Conservation (phyloP, 805 yeast genomes). For the Babjeviella inositovora region DNA sequence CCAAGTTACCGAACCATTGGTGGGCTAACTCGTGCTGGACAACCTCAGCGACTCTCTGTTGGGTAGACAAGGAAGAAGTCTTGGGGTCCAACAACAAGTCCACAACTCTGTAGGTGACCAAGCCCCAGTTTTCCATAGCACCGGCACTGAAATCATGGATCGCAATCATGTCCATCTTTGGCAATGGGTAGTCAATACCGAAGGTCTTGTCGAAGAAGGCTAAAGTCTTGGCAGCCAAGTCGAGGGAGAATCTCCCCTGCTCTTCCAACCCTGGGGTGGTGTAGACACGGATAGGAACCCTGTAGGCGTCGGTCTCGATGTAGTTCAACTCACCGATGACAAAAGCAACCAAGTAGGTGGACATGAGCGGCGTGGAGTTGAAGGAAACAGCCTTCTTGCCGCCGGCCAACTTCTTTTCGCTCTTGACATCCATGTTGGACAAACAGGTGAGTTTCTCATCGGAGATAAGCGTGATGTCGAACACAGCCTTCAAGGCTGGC, state of each 20-base stretch:
- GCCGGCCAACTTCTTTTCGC: slow-evolving; percentile 20
- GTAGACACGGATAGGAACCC: slow-evolving; percentile 67
- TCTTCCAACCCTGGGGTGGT: slow-evolving; percentile 66
- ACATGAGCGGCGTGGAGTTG: slow-evolving; percentile 70
- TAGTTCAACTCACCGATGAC: slow-evolving; percentile 68
- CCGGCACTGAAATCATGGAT: slow-evolving; percentile 77
- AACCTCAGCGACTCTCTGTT: slow-evolving; percentile 70
- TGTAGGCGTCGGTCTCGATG: slow-evolving; percentile 48
- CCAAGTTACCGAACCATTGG: slow-evolving; percentile 86
- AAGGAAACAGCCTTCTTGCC: slow-evolving; percentile 40
- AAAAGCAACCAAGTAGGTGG: slow-evolving; percentile 76
- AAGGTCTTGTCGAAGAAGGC: slow-evolving; percentile 59
- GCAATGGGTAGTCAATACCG: slow-evolving; percentile 64
- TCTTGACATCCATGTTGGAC: slow-evolving; percentile 54
- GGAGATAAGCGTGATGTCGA: slow-evolving; percentile 46
- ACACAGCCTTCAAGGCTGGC: slow-evolving; percentile 65
- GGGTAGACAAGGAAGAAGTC: slow-evolving; percentile 44
- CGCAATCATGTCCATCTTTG: slow-evolving; percentile 71
- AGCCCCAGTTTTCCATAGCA: slow-evolving; percentile 83
- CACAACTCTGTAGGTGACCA: slow-evolving; percentile 65
- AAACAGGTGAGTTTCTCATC: slow-evolving; percentile 38
- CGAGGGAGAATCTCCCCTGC: slow-evolving; percentile 59
- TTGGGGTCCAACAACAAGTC: slow-evolving; percentile 62
- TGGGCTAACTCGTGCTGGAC: slow-evolving; percentile 84
- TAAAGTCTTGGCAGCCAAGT: slow-evolving; percentile 60